phyloP scores from a whole-genome alignment of 2,329 filamentous ascomycete genomes.

The Penicillium sp. region DNA sequence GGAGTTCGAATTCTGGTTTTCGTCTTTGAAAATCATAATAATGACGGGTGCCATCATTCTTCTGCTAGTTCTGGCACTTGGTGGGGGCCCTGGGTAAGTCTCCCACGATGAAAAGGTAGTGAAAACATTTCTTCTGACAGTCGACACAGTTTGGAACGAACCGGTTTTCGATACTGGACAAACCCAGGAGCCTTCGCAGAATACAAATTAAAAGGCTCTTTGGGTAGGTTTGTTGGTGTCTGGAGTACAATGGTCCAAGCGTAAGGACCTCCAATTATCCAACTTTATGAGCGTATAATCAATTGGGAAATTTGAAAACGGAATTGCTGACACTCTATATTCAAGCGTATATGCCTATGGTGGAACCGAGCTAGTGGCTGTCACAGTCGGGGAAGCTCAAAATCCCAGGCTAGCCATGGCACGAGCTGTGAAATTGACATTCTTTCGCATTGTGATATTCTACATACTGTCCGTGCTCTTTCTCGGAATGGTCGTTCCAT shows the following conservation, averaged over 20 bases:
- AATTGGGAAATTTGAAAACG: constrained; percentile 31
- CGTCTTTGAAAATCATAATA: constrained; percentile 70
- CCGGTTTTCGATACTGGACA: constrained; percentile 70
- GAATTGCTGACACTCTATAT: not conserved
- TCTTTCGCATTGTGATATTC: constrained; percentile 81
- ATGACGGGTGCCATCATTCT: constrained; percentile 66
- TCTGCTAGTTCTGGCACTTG: constrained; percentile 66
- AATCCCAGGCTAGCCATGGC: constrained; percentile 78
- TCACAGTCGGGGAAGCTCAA: constrained; percentile 78
- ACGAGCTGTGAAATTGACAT: constrained; percentile 77
- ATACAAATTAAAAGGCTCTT: constrained; percentile 49
- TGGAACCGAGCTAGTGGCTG: constrained; percentile 71
- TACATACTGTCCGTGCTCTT: constrained; percentile 75
- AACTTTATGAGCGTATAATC: too few relatives aligned
- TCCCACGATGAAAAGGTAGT: too few relatives aligned
- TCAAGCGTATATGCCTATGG: too few relatives aligned
- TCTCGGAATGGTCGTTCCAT: constrained; percentile 76
- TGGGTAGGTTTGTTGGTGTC: constrained; percentile 65
- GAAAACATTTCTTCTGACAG: too few relatives aligned
- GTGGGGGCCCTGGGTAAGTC: constrained; percentile 71
- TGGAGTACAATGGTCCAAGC: constrained; percentile 76
- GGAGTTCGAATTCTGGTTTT: constrained; percentile 66
- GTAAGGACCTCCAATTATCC: too few relatives aligned
- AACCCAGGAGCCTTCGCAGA: constrained; percentile 63
- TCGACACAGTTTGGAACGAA: too few relatives aligned